Evolutionary conservation across 371 early-diverging fungal species (phyloP), one percentile per base, ranked within the genome.

Genomic region (Mortierella sp.): DNA sequence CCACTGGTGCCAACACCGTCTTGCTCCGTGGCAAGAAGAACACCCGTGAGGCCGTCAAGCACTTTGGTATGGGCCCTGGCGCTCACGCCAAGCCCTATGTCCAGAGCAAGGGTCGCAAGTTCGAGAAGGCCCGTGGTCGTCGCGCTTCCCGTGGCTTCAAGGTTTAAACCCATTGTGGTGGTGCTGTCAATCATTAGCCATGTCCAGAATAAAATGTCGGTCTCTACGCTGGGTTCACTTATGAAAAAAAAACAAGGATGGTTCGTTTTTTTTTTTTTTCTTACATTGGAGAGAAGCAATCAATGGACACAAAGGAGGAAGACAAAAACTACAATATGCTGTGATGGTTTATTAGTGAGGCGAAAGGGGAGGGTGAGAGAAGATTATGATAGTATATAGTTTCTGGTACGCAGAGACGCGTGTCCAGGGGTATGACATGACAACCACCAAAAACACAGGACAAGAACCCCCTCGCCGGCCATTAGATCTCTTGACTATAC

Each of bases 61-160:
- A 98, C 91, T 94, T 94, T 78, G 96, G 96, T 64, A 89, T 86
- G 67, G 91, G 94, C 42, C 94, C 94, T 81, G 88, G 90, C 79
- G 89, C 90, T 86, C 80, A 87, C 61, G 87, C 92, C 85, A 94
- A 93, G 87, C 99, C 99, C 79, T 97, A 93, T 82, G 94, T 97
- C 82, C 93, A 95, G 80, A 93, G 94, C 86, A 97, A 98, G 95
- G 99, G 99, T 67, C 94, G 99, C 89, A 99, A 99, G 94, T 97
- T 97, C 87, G 98, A 98, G 87, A 86, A 89, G 63, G 98, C 98
- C 81, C 97, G 99, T 95, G 98, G 98, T 91, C 94, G 97, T 84
- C 93, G 99, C 90, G 91, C 93, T 79, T 91, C 91, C 83, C 94
- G 95, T 81, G 96, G 96, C 81, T 96, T 91, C 93, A 94, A 94